Percentiles rank a stretch among this genome's conserved stretches.
Conservation (phyloP, 352 stramenopile genomes). For the Plasmopara viticola region DNA sequence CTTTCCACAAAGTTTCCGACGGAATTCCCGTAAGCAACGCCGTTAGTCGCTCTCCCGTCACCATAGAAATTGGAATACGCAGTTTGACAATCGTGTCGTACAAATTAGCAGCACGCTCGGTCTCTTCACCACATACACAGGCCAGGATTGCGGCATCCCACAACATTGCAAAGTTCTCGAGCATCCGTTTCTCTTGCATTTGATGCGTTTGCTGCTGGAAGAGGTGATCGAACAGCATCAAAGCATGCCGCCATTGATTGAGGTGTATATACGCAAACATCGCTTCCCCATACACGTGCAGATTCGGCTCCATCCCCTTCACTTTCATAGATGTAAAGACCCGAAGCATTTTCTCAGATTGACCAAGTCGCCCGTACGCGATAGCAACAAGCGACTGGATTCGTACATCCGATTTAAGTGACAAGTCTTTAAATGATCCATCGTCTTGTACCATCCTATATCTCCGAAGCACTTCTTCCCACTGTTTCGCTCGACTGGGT, state of each 20-base stretch:
- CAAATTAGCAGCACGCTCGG: constrained; percentile 34
- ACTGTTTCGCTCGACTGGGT: constrained; percentile 36
- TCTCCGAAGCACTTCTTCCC: constrained; percentile 33
- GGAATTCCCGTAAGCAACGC: constrained; percentile 36
- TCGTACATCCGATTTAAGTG: constrained; percentile 40
- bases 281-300: constrained; percentile 66
- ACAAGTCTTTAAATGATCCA: constrained; percentile 14
- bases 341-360: constrained; percentile 47
- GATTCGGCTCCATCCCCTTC: constrained; percentile 49
- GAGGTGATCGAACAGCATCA: constrained; percentile 72
- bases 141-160: constrained; percentile 63
- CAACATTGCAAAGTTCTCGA: constrained; percentile 51
- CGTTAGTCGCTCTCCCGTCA: constrained; percentile 41
- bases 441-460: constrained; percentile 20
- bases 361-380: constrained; percentile 36
- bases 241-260: constrained; percentile 56
- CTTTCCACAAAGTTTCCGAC: constrained; percentile 44
- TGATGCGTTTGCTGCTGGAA: constrained; percentile 36
- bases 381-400: constrained; percentile 61
- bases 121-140: constrained; percentile 38
- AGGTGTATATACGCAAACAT: constrained; percentile 61
- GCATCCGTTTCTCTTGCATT: constrained; percentile 29
- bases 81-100: constrained; percentile 41
- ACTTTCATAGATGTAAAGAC: constrained; percentile 75
- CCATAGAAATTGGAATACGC: constrained; percentile 36